Base-by-base conservation (phyloP, 352 stramenopile species). In the Globisporangium nunn region DNA sequence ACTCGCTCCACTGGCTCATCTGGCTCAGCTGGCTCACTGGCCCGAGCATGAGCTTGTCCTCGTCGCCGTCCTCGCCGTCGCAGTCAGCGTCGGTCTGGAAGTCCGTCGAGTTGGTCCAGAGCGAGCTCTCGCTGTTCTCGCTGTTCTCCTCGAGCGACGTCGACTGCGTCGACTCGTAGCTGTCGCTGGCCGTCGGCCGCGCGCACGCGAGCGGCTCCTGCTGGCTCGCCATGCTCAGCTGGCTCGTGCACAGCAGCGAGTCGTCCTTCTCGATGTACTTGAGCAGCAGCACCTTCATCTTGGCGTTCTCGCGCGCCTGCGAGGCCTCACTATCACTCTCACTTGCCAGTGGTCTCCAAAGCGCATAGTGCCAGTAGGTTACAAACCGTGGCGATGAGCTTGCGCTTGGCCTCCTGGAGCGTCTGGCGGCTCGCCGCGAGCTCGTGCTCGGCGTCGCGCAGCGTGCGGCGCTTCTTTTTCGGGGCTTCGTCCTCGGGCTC, bases 221-320 rank as follows among this genome's bases (percentile, higher is more conserved):
- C 31, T 67, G 50, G 14, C 57, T 67, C 23, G 58, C 58, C 50
- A 77, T 69, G 55, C 77, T 91, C 54, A 93, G 58, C 63, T 93
- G 84, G 45, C 81, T 91, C 51, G 78, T 79, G 60, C 76, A 81
- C 50, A 91, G 53, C 31, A 94, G 64, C 56, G 81, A 88, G 56
- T 92, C 77, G 59, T 92, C 84, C 53, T 86, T 87, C 23, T 94
- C 78, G 48, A 94, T 89, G 70, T 94, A 92, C 51, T 87, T 88
- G 77, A 90, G 83, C 29, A 94, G 68, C 54, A 92, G 49, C 58
- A 92, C 82, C 58, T 88, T 90, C 75, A 92, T 91, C 67, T 91
- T 90, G 53, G 84, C 84, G 58, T 92, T 92, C 59, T 94, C 84
- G 23, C 81, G 70, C 18, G 83, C 83, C 78, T 91, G 50, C 3